phyloP scores from a whole-genome alignment of 2,329 filamentous ascomycete species.

The Colletotrichum camelliae region DNA sequence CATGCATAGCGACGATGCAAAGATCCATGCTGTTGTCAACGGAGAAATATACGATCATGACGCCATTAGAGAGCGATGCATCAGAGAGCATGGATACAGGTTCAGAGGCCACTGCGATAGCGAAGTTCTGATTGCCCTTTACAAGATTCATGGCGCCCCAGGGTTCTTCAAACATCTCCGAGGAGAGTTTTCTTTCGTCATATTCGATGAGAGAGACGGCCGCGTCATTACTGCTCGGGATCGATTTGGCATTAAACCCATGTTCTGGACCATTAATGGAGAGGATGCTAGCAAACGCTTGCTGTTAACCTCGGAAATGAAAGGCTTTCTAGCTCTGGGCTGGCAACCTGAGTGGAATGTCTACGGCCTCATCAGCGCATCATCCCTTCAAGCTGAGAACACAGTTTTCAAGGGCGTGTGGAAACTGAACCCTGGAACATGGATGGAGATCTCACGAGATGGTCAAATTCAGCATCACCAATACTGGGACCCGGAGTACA shows the following conservation, averaged over 20 bases:
- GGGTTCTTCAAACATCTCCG: conserved; percentile 45
- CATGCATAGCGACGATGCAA: conserved; percentile 37
- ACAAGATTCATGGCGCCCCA: conserved; percentile 49
- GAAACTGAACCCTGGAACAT: conserved; percentile 49
- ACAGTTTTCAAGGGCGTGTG: conserved; percentile 56
- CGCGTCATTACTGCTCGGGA: conserved; percentile 54
- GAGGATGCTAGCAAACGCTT: conserved; percentile 32
- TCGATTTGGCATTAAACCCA: conserved; percentile 62
- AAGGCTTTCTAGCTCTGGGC: conserved; percentile 56
- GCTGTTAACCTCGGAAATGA: conserved; percentile 57
- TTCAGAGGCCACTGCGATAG: conserved; percentile 54
- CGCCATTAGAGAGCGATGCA: conserved; percentile 41
- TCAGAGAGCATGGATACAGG: conserved; percentile 37
- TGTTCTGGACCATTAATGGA: conserved; percentile 50
- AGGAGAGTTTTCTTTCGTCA: conserved; percentile 59
- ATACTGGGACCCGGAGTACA: conserved; percentile 61
- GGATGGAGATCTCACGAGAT: conserved; percentile 42
- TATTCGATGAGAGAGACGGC: conserved; percentile 48
- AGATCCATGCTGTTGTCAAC: conserved; percentile 60
- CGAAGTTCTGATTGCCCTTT: conserved; percentile 59
- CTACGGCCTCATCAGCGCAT: conserved; percentile 44
- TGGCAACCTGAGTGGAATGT: conserved; percentile 61
- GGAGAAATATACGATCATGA: conserved; percentile 64
- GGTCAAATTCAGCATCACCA: conserved; percentile 39
- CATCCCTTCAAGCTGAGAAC: conserved; percentile 47